These are phyloP conservation scores for Sarocladiaceae sp. DNA, from an alignment of 2,329 filamentous ascomycete species.

Conservation along the genomic window DNA sequence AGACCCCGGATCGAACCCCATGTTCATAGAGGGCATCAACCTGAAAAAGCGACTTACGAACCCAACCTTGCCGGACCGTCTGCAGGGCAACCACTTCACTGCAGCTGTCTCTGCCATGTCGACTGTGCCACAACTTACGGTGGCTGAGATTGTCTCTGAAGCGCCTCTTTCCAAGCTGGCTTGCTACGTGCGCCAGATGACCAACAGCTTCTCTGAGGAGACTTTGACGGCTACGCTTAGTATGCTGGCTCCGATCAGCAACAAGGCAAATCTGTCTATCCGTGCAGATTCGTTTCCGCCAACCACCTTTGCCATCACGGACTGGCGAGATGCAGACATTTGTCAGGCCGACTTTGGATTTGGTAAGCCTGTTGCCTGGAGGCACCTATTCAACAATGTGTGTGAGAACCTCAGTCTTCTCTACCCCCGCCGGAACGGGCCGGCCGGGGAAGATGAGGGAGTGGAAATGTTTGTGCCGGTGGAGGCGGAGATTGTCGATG, in stretches of 20 bases:
- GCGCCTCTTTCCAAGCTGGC: constrained; percentile 29
- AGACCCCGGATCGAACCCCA: constrained; percentile 19
- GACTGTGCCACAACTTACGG: constrained; percentile 21
- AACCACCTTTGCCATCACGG: constrained; percentile 26
- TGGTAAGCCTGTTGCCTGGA: constrained; percentile 22
- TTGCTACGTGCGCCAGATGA: constrained; percentile 29
- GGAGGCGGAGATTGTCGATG: constrained; percentile 24
- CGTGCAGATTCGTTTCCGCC: constrained; percentile 29
- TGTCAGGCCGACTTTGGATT: constrained; percentile 28
- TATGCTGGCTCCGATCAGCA: constrained; percentile 24
- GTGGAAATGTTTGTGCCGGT: constrained; percentile 25
- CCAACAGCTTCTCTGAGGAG: constrained; percentile 26
- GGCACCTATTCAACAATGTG: constrained; percentile 25
- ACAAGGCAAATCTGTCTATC: constrained; percentile 29
- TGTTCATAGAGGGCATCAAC: constrained; percentile 30
- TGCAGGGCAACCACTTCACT: constrained; percentile 30
- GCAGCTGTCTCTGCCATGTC: constrained; percentile 19
- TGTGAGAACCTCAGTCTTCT: constrained; percentile 20
- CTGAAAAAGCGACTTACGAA: constrained; percentile 27
- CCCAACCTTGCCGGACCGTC: constrained; percentile 25
- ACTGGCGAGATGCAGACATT: constrained; percentile 26
- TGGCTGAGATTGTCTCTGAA: constrained; percentile 28
- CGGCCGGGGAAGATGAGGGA: constrained; percentile 27
- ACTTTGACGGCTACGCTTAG: constrained; percentile 21
- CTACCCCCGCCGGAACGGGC: constrained; percentile 23